These are phyloP conservation scores for Niebla homalea DNA, from an alignment of 495 filamentous ascomycete genomes.

Conservation along the genomic window DNA sequence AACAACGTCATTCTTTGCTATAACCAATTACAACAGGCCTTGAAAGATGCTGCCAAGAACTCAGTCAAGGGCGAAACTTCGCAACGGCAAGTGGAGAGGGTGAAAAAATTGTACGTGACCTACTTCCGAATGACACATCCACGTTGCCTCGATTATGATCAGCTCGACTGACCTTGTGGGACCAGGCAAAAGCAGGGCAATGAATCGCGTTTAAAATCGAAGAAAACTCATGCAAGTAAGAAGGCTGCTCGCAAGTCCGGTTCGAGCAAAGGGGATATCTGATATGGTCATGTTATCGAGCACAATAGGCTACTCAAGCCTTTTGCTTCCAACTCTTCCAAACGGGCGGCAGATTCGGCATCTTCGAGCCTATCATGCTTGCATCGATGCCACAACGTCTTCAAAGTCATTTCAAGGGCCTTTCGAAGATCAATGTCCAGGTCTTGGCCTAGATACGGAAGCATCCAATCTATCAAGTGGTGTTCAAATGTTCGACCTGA, in stretches of 20 bases:
- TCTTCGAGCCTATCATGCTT: constrained; percentile 1
- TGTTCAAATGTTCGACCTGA: constrained; percentile 27
- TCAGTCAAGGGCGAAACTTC: constrained; percentile 54
- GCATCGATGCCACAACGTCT: constrained; percentile 16
- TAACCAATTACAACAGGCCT: constrained; percentile 43
- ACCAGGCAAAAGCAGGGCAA: constrained; percentile 58
- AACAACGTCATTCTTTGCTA: constrained; percentile 55
- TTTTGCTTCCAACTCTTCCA: background rate
- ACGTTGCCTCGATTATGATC: constrained; percentile 9
- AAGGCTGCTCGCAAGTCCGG: constrained; percentile 53
- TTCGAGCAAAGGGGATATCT: constrained; percentile 16
- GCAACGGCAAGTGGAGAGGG: constrained; percentile 40
- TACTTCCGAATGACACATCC: constrained; percentile 14
- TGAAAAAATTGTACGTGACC: constrained; percentile 50
- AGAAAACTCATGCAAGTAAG: constrained; percentile 70
- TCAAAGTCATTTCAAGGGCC: constrained; percentile 46
- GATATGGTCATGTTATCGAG: background rate
- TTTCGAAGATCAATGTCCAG: constrained; percentile 54
- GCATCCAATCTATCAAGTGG: constrained; percentile 47
- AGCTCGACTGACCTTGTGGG: background rate
- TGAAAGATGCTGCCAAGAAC: constrained; percentile 38
- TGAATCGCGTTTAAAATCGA: constrained; percentile 52
- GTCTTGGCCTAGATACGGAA: constrained; percentile 37
- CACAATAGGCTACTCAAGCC: constrained; percentile 1
- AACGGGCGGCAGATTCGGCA: background rate